Conservation (phyloP, 2,329 filamentous ascomycete species). For the Thermochaetoides dissita region DNA sequence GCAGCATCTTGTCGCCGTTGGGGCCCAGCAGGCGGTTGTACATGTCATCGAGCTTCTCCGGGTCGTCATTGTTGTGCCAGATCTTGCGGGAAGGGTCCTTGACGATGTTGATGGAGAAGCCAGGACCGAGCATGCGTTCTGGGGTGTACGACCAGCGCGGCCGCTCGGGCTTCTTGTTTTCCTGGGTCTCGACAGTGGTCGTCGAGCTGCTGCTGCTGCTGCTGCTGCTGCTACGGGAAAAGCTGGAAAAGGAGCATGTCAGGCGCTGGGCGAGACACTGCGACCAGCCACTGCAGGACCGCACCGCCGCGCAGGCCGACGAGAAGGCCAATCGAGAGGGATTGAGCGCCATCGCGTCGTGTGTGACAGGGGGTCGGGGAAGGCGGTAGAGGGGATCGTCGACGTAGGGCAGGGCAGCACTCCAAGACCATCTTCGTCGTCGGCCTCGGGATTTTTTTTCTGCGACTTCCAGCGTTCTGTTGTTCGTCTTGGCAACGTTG, state of each 20-base stretch:
- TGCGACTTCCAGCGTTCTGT: too few relatives aligned
- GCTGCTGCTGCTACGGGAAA: background rate
- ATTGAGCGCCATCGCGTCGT: slow-evolving; percentile 22
- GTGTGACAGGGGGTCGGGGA: background rate
- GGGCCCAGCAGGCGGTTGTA: slow-evolving; percentile 64
- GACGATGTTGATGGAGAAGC: slow-evolving; percentile 44
- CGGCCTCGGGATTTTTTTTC: too few relatives aligned
- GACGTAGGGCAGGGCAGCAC: too few relatives aligned
- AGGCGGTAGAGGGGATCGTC: background rate
- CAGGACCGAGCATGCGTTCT: slow-evolving; percentile 51
- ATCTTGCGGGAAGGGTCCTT: slow-evolving; percentile 37
- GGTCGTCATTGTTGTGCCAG: slow-evolving; percentile 64
- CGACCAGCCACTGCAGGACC: slow-evolving; percentile 15
- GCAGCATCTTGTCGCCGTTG: slow-evolving; percentile 58
- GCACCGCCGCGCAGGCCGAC: slow-evolving; percentile 21
- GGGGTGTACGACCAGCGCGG: slow-evolving; percentile 63
- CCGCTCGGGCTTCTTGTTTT: slow-evolving; percentile 6
- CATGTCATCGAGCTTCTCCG: slow-evolving; percentile 58
- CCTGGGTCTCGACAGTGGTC: too few relatives aligned
- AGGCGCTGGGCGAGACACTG: slow-evolving; percentile 4
- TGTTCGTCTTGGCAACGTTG: too few relatives aligned
- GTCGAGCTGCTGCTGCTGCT: too few relatives aligned
- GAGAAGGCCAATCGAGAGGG: slow-evolving; percentile 20
- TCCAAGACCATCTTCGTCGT: too few relatives aligned
- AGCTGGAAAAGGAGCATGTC: slow-evolving; percentile 7